Evolutionary conservation across 495 filamentous ascomycete species (phyloP).

Genomic region (Penicillium cataractarum): DNA sequence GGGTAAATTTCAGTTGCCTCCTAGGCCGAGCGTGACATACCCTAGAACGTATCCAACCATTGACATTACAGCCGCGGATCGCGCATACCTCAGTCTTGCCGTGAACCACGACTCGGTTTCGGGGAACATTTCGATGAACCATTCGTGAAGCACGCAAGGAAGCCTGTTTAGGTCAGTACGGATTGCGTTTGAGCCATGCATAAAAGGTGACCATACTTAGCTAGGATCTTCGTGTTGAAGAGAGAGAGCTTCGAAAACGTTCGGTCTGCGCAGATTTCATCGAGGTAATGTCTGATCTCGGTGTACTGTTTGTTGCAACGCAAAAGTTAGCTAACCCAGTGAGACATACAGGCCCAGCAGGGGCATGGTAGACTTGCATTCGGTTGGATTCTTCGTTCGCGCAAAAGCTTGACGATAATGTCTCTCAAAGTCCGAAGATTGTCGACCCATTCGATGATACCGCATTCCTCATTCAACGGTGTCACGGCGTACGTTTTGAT

Average conservation of each 20-base stretch:
- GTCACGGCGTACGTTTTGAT: constrained; percentile 98
- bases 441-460: constrained; percentile 98
- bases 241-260: constrained; percentile 56
- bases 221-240: constrained; percentile 69
- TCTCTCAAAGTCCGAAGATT: constrained; percentile 92
- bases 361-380: constrained; percentile 43
- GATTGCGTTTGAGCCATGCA: neutral
- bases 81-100: constrained; percentile 86
- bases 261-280: constrained; percentile 55
- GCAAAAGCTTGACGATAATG: constrained; percentile 79
- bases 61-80: constrained; percentile 95
- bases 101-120: constrained; percentile 91
- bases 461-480: constrained; percentile 95
- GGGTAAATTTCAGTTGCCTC: neutral
- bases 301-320: constrained; percentile 48
- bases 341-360: neutral
- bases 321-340: constrained; percentile 7
- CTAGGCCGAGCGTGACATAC: constrained; percentile 28
- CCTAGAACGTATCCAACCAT: constrained; percentile 96
- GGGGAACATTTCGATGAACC: constrained; percentile 94
- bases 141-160: constrained; percentile 83
- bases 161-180: constrained; percentile 51
- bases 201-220: constrained; percentile 35
- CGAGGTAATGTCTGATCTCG: constrained; percentile 60
- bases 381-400: constrained; percentile 64